Conservation (phyloP, 2,329 filamentous ascomycete genomes). For the Colletotrichum destructivum region DNA sequence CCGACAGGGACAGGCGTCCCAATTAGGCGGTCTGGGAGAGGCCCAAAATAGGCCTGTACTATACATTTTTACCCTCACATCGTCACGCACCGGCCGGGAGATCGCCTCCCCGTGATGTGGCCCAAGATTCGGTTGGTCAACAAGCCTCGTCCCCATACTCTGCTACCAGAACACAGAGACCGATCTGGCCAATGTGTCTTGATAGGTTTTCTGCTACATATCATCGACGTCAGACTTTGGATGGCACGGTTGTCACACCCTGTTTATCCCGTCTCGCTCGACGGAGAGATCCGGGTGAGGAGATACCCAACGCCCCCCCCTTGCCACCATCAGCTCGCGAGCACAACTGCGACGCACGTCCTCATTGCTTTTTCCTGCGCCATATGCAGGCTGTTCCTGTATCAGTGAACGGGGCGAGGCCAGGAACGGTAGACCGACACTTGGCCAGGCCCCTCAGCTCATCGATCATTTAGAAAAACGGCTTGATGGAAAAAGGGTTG, state of each 20-base stretch:
- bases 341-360: slow-evolving; percentile 15
- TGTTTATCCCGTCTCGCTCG: slow-evolving; percentile 12
- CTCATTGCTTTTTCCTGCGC: slow-evolving; percentile 12
- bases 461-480: no score
- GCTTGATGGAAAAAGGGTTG: neutral
- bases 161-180: no score
- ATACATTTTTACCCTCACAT: neutral
- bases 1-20: slow-evolving; percentile 39
- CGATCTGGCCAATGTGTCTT: no score
- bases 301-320: slow-evolving; percentile 26
- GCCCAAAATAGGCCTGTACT: slow-evolving; percentile 20
- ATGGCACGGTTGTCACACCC: slow-evolving; percentile 25
- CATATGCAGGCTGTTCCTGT: slow-evolving; percentile 20
- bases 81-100: slow-evolving; percentile 38
- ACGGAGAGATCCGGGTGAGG: slow-evolving; percentile 19
- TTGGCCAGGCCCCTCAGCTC: neutral
- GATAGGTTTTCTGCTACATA: neutral
- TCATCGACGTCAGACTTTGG: slow-evolving; percentile 30
- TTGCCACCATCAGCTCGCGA: slow-evolving; percentile 22
- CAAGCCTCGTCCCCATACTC: slow-evolving; percentile 9
- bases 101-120: slow-evolving; percentile 34
- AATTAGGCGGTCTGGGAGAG: slow-evolving; percentile 35
- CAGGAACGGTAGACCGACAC: slow-evolving; percentile 24
- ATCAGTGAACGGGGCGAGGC: slow-evolving; percentile 5
- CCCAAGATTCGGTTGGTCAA: slow-evolving; percentile 32